Evolutionary conservation across 225 moss, liverwort and hornwort genomes (phyloP), one percentile per base, ranked within the genome.

Genomic region (Polytrichum commune): DNA sequence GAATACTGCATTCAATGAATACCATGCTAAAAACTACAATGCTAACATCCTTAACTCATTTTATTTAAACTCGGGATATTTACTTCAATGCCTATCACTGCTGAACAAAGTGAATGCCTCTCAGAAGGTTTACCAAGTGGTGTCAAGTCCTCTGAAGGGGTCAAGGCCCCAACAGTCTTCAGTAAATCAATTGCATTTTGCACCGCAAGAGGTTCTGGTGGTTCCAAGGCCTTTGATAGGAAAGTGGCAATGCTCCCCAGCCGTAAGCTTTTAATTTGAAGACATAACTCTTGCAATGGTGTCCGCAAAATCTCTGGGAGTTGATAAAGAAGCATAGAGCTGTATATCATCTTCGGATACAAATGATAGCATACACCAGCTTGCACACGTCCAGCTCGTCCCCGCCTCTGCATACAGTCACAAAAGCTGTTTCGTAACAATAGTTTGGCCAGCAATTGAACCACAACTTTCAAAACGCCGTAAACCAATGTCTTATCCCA

Each of bases 291-390:
- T 85, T 98, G 95, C 10, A 98, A 83, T 25, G 98, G 98, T 60
- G 98, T 98, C 67, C 98, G 93, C 70, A 98, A 80, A 74, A 98
- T 98, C 82, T 98, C 98, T 61, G 98, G 98, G 77, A 98, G 81
- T 81, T 98, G 98, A 78, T 93, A 98, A 74, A 84, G 90, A 33
- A 85, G 89, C 95, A 98, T 95, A 22, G 89, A 87, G 54, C 90
- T 89, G 71, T 98, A 95, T 27, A 98, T 88, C 78, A 98, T 72
- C 75, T 93, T 93, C 55, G 98, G 98, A 69, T 95, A 98, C 67
- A 98, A 82, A 86, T 95, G 98, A 78, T 95, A 98, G 87, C 95
- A 95, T 57, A 95, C 79, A 57, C 98, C 98, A 75, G 93, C 86
- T 80, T 89, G 87, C 29, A 98, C 98, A 76, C 98, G 89, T 74